Base-by-base conservation (phyloP, 2,329 filamentous ascomycete genomes). In the Stromatinia cepivora region DNA sequence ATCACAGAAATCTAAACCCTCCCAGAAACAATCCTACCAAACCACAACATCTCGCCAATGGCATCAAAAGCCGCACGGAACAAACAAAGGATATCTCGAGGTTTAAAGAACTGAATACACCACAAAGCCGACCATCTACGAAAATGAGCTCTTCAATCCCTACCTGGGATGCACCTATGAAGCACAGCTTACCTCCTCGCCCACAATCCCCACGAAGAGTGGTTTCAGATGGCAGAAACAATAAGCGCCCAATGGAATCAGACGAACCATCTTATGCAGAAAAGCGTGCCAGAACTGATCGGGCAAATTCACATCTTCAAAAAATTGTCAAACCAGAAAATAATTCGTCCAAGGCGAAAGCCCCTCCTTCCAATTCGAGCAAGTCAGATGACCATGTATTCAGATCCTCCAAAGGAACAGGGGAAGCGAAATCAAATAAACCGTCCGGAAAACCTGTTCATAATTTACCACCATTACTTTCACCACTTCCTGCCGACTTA, bases 1-100 rank as follows among this genome's bases (percentile, higher is more conserved):
- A 48, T 34, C 48, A 56, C 48, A 64, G 48, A 50, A 68, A 68
- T 36, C 34, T 34, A n/a, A 54, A 42, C 66, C 45, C 56, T 50
- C 28, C 52, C 31, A 73, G 73, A 69, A 77, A 70, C 58, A 61
- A 80, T 54, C 83, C 83, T 7, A 84, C 88, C 70, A 84, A 90
- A 77, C 83, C 87, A 67, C 82, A 87, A 77, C 86, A 78, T 2
- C 74, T 77, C 72, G 50, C 69, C 53, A 75, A 77, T 70, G 75
- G 73, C 50, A 54, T 66, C 28, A 64, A 64, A 36, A 52, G 1
- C 5, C 61, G 46, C 61, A 52, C n/a, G 17, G 61, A 64, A 39
- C 31, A 48, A 42, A 53, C 61, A 39, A 64, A 39, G 61, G 61
- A 64, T 42, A 9, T n/a, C 1, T 52, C 6, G 34, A 52, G 61